Evolutionary conservation across 2,329 filamentous ascomycete species (phyloP).

Genomic region (Alternaria arbusti): DNA sequence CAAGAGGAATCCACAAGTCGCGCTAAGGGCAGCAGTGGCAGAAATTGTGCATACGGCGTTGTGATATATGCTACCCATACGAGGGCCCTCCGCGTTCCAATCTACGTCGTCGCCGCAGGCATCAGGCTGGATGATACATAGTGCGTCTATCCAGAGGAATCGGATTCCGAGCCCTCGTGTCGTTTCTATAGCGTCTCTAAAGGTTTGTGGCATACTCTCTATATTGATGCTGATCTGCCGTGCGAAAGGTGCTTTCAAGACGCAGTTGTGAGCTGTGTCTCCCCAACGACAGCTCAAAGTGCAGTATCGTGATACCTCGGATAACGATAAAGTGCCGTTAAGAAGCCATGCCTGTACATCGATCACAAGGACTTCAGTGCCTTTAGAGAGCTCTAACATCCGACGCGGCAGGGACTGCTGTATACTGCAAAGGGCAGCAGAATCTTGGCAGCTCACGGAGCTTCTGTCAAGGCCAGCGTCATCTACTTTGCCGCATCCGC

Average conservation of each 20-base stretch:
- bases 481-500: not conserved
- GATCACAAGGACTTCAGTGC: not conserved
- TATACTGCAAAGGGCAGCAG: not conserved
- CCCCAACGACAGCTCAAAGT: slow-evolving; percentile 2
- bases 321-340: not conserved
- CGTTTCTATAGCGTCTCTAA: not conserved
- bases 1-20: not conserved
- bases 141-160: slow-evolving; percentile 13
- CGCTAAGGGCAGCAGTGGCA: not conserved
- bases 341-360: not conserved
- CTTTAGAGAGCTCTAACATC: not conserved
- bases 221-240: not conserved
- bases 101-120: not conserved
- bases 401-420: not conserved
- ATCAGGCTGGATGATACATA: slow-evolving; percentile 7
- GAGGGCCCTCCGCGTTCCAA: not conserved
- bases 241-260: not conserved
- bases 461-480: not conserved
- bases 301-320: not conserved
- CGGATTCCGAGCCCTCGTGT: not conserved
- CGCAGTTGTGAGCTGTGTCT: not conserved
- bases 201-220: not conserved
- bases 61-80: slow-evolving; percentile 2
- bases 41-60: not conserved
- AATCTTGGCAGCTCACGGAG: no score